These are phyloP conservation scores for Penicillium verhagenii DNA, from an alignment of 495 filamentous ascomycete genomes.

Conservation along the genomic window DNA sequence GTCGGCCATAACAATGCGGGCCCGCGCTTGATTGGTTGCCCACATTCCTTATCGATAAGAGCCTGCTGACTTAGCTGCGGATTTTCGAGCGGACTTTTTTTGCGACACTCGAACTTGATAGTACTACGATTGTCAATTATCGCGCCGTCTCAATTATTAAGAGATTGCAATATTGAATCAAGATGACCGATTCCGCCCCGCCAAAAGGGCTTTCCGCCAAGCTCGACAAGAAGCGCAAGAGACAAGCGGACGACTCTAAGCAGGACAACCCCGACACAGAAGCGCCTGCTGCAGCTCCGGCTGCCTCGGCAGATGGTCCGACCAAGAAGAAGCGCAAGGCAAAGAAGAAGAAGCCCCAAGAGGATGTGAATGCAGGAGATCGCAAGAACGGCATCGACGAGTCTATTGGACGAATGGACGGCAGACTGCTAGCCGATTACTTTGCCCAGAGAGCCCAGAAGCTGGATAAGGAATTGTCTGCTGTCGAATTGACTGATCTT, in stretches of 20 bases:
- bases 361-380: slow-evolving; percentile 58
- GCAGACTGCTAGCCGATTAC: slow-evolving; percentile 79
- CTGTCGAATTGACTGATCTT: slow-evolving; percentile 78
- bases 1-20: slow-evolving; percentile 26
- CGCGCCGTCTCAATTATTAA: not conserved
- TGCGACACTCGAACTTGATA: not conserved
- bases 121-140: not conserved
- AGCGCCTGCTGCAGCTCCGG: slow-evolving; percentile 20
- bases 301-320: slow-evolving; percentile 23
- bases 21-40: slow-evolving; percentile 17
- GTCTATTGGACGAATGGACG: slow-evolving; percentile 79
- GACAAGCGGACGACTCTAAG: slow-evolving; percentile 46
- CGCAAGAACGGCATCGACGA: slow-evolving; percentile 69
- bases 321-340: slow-evolving; percentile 50
- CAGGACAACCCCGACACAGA: slow-evolving; percentile 29
- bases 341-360: slow-evolving; percentile 46
- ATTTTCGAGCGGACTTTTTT: slow-evolving; percentile 18
- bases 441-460: slow-evolving; percentile 72
- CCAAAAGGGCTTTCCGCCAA: slow-evolving; percentile 35
- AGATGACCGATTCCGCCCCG: slow-evolving; percentile 21
- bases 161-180: not conserved
- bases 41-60: slow-evolving; percentile 36
- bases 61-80: slow-evolving; percentile 27
- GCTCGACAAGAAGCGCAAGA: slow-evolving; percentile 52
- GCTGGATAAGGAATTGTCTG: slow-evolving; percentile 76